These are phyloP conservation scores for Penicillium sp. DNA, from an alignment of 2,329 filamentous ascomycete genomes.

Conservation along the genomic window DNA sequence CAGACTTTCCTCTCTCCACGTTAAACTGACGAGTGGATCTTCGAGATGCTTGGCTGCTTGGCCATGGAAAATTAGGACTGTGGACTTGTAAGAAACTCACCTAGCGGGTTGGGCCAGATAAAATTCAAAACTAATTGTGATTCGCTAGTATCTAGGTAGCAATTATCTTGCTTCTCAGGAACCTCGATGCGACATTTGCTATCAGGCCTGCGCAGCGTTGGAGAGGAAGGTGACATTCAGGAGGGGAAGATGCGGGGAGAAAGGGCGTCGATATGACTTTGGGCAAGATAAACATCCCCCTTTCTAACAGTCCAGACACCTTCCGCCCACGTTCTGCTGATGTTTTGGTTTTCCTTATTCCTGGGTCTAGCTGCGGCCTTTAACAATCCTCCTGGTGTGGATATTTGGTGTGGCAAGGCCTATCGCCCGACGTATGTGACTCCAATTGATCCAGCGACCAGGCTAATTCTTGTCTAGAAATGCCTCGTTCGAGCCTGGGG, in stretches of 20 bases:
- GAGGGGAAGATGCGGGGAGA: conserved; percentile 5
- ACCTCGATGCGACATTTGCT: conserved; percentile 1
- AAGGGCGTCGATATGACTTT: conserved; percentile 1
- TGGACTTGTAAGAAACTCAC: not conserved
- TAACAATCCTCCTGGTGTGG: conserved; percentile 42
- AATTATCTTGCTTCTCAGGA: not conserved
- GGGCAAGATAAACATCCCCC: conserved; percentile 3
- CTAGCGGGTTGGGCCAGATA: not conserved
- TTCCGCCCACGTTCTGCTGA: not conserved
- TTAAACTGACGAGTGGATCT: not conserved
- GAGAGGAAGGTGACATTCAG: conserved; percentile 11
- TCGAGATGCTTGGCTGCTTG: not conserved
- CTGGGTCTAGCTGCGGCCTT: conserved; percentile 21
- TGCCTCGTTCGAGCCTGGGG: conserved; percentile 47
- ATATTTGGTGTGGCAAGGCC: conserved; percentile 50
- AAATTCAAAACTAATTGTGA: not conserved
- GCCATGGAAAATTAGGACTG: not conserved
- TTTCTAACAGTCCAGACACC: not conserved
- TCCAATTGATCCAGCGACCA: not conserved
- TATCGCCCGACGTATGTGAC: conserved; percentile 38
- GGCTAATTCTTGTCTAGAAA: conserved; percentile 31
- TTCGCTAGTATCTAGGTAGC: not conserved
- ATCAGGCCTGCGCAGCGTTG: not conserved
- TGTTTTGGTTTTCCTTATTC: conserved; percentile 5
- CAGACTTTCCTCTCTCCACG: not conserved